Conservation (phyloP, 169 alveolate species). For the Plasmodium coatneyi region DNA sequence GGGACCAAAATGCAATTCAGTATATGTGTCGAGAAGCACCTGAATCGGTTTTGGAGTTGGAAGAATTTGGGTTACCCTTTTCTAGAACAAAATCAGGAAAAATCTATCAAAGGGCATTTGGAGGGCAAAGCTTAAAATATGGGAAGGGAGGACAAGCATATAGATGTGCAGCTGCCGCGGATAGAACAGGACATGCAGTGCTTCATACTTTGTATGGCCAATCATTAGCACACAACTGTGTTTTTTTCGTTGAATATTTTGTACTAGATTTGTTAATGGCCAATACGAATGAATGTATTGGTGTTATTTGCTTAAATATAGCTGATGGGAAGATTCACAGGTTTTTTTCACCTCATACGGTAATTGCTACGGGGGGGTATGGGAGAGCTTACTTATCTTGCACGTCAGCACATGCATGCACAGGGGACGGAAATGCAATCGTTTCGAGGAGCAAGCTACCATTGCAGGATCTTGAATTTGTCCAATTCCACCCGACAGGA, state of each 20-base stretch:
- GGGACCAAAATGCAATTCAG: conserved; percentile 98
- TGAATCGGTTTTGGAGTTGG: conserved; percentile 96
- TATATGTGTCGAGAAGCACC: conserved; percentile 98
- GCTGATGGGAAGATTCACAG: conserved; percentile 97
- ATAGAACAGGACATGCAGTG: conserved; percentile 99
- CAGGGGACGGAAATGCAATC: conserved; percentile 97
- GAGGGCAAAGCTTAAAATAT: conserved; percentile 96
- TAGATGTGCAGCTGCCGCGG: conserved; percentile 99
- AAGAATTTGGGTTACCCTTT: conserved; percentile 97
- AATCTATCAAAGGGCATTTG: conserved; percentile 97
- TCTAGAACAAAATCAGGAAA: conserved; percentile 95
- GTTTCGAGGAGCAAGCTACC: conserved; percentile 96
- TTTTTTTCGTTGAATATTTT: conserved; percentile 97
- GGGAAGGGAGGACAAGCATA: conserved; percentile 99
- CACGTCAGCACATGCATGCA: conserved; percentile 99
- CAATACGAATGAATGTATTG: conserved; percentile 91
- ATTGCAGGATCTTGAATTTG: conserved; percentile 97
- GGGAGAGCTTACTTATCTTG: conserved; percentile 98
- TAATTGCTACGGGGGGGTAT: conserved; percentile 98
- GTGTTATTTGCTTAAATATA: conserved; percentile 95
- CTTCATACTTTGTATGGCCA: conserved; percentile 97
- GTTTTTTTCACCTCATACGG: conserved; percentile 94
- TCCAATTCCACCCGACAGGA: conserved; percentile 99
- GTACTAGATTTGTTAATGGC: conserved; percentile 95
- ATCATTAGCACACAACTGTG: conserved; percentile 92